Base-by-base conservation (phyloP, 441 rosid species). In the Erodium trifolium region DNA sequence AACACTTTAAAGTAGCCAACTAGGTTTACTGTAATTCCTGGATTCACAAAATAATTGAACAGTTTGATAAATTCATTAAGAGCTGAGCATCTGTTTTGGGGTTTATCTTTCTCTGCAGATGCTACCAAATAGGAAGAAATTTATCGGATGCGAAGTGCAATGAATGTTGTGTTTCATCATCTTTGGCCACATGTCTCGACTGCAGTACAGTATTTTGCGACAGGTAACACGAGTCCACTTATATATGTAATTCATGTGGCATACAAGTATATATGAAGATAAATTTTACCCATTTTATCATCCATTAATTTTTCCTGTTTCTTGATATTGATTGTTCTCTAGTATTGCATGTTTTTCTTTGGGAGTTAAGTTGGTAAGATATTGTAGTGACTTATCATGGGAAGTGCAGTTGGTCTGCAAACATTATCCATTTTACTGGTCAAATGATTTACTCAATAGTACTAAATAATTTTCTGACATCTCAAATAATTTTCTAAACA, bases 161-260 rank as follows among this genome's bases (percentile, higher is more conserved):
- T 73, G 69, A 47, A 16, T 88, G 94, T 72, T 74, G 75, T 41
- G 66, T 85, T 76, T 78, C 84, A 49, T 69, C 80, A 69, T 75
- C 84, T 73, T 73, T 88, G 74, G 89, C 86, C n/a, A 82, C 89
- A 45, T 88, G 94, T 79, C 84, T 88, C 67, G 80, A 83, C 39
- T 86, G 94, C 68, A 80, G 78, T 71, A 74, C 74, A 57, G 78
- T 85, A 55, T 70, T 86, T 39, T 88, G 94, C 69, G 94, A 88
- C 74, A 77, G 75, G 94, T 88, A 80, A 78, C 82, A 23, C 27
- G 51, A 59, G 45, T 62, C 55, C 60, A 34, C 63, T 57, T 65
- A 1, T 68, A 47, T 71, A 34, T 72, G 19, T 43, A 45, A 23
- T 59, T 53, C 18, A 53, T 19, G 8, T 53, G 18, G 8, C 18